Base-by-base conservation (phyloP, 208 protist species). In the Trypanosoma melophagium region DNA sequence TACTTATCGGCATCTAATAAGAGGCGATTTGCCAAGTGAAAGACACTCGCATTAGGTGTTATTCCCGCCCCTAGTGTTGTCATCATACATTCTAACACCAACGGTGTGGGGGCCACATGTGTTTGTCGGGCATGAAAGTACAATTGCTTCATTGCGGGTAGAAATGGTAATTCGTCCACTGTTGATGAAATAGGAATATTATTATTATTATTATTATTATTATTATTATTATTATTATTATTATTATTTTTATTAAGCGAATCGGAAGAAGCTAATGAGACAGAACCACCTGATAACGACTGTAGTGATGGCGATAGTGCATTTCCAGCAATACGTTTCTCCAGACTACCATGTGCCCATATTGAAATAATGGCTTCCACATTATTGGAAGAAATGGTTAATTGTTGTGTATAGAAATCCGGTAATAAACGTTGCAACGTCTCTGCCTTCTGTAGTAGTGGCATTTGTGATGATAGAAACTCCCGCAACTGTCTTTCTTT, bases 21-120 rank as follows among this genome's bases (percentile, higher is more conserved):
- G 7, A 96, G 62, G 10, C 87, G 80, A 41, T 91, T 84, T 0
- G 89, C 80, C 5, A 93, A 52, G 52, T 93, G 86, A 57, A 94
- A 89, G 7, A 58, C 69, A 19, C 31, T 19, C 28, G 64, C 70
- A 63, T 81, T 77, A n/a, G 79, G 65, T 4, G 52, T 59, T 4
- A 64, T 38, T 7, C 84, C 55, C 10, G 77, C 72, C 54, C 73
- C 75, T 17, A 93, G 63, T 8, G 89, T 75, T 10, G 71, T 70
- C 91, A 96, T 96, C 38, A 95, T 56, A 19, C 81, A 81, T 73
- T 96, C 88, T 55, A 92, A 31, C 45, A 79, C 52, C 19, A 89
- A 71, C 21, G 91, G 69, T 5, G 89, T 95, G 7, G 89, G 91
- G 1, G 85, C 69, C 16, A 81, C 68, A 53, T 92, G 92, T 53